Conservation (phyloP, 805 yeast species). For the Kodamaea leandrae region DNA sequence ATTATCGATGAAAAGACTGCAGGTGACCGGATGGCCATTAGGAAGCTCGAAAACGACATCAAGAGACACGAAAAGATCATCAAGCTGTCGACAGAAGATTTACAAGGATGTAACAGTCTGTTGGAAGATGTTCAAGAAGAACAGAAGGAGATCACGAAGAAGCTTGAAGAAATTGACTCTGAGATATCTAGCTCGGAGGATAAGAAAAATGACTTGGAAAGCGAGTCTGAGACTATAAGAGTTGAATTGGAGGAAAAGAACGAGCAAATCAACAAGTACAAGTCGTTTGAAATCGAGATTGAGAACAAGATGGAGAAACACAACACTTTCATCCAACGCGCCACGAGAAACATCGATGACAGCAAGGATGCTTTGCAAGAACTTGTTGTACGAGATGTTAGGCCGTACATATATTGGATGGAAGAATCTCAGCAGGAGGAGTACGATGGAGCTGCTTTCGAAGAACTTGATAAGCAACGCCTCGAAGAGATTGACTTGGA, state of each 20-base stretch:
- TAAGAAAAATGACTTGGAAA: conserved; percentile 38
- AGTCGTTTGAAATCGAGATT: conserved; percentile 65
- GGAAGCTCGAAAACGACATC: conserved; percentile 64
- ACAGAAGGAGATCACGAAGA: conserved; percentile 14
- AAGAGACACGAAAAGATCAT: conserved; percentile 52
- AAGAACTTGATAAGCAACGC: conserved; percentile 50
- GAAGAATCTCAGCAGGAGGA: conserved; percentile 34
- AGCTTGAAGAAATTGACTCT: conserved; percentile 31
- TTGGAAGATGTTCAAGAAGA: conserved; percentile 19
- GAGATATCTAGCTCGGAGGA: conserved; percentile 31
- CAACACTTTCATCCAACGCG: conserved; percentile 34
- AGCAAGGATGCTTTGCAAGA: conserved; percentile 40
- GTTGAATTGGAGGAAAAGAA: conserved; percentile 35
- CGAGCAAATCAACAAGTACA: conserved; percentile 51
- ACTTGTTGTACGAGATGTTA: conserved; percentile 54
- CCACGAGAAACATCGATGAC: conserved; percentile 39
- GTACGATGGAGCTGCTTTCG: conserved; percentile 37
- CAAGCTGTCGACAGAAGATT: conserved; percentile 47
- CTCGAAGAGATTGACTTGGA: conserved; percentile 47
- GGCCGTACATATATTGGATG: conserved; percentile 51
- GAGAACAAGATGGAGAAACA: conserved; percentile 61
- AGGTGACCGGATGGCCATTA: conserved; percentile 52
- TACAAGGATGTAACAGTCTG: conserved; percentile 25
- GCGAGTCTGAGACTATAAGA: conserved; percentile 36
- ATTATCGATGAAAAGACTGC: conserved; percentile 55